These are phyloP conservation scores for Nicotiana undulata DNA, from an alignment of 257 asterid genomes.

Conservation along the genomic window DNA sequence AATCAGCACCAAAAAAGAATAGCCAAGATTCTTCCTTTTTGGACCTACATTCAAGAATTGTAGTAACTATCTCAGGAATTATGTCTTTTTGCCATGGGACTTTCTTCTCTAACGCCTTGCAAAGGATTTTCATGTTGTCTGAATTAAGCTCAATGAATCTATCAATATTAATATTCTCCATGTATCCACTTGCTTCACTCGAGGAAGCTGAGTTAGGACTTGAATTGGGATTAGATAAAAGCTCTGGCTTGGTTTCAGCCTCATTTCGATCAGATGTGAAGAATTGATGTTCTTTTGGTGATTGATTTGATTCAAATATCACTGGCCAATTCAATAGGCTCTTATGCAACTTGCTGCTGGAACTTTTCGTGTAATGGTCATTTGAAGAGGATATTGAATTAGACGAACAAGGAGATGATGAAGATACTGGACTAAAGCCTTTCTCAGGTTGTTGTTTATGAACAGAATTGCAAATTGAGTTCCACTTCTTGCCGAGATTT, in stretches of 20 bases:
- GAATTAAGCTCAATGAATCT: slow-evolving; percentile 32
- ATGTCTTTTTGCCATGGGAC: slow-evolving; percentile 59
- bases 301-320: slow-evolving; percentile 27
- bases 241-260: slow-evolving; percentile 49
- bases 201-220: slow-evolving; percentile 98
- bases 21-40: slow-evolving; percentile 51
- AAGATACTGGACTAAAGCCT: slow-evolving; percentile 28
- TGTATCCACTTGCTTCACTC: slow-evolving; percentile 68
- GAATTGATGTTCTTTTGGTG: slow-evolving; percentile 33
- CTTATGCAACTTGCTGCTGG: slow-evolving; percentile 22
- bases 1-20: slow-evolving; percentile 55
- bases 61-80: slow-evolving; percentile 35
- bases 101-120: slow-evolving; percentile 44
- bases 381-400: slow-evolving; percentile 69
- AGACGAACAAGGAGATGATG: slow-evolving; percentile 66
- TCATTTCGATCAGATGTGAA: slow-evolving; percentile 24
- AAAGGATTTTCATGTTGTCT: slow-evolving; percentile 34
- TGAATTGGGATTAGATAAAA: slow-evolving; percentile 79
- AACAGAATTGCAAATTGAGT: slow-evolving; percentile 68
- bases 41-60: slow-evolving; percentile 60
- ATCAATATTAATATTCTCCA: slow-evolving; percentile 17
- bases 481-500: slow-evolving; percentile 83
- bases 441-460: slow-evolving; percentile 58
- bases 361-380: slow-evolving; percentile 19
- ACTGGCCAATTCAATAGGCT: slow-evolving; percentile 44